These are phyloP conservation scores for Solanum medicagineum DNA, from an alignment of 257 asterid species.

Conservation along the genomic window DNA sequence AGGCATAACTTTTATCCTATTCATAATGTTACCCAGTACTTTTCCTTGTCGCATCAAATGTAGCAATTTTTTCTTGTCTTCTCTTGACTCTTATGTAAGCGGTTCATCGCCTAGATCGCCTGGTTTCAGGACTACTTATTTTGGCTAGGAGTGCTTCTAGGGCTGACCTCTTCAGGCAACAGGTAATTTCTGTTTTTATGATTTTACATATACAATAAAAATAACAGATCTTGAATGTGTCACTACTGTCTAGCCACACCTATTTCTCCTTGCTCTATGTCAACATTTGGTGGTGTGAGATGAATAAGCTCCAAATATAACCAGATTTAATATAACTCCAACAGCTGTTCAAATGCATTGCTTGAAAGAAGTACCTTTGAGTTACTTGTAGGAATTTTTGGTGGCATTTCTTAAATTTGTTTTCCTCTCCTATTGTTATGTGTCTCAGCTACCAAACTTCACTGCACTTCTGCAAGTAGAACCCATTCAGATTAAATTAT, in stretches of 20 bases:
- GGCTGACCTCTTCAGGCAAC: slow-evolving; percentile 89
- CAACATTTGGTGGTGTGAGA: not conserved
- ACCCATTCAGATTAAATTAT: not conserved
- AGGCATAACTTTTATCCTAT: not conserved
- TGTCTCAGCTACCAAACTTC: not conserved
- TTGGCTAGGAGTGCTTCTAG: slow-evolving; percentile 77
- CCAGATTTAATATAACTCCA: not conserved
- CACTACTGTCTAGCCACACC: not conserved
- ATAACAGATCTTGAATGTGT: not conserved
- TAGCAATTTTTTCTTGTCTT: not conserved
- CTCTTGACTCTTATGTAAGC: slow-evolving; percentile 61
- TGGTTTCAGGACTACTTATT: slow-evolving; percentile 97
- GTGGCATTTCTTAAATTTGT: not conserved
- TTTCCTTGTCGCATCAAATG: not conserved
- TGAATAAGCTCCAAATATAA: not conserved
- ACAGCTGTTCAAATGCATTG: not conserved
- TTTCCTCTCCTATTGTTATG: not conserved
- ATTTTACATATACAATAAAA: not conserved
- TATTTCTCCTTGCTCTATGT: not conserved
- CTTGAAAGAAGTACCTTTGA: not conserved
- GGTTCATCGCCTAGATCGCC: slow-evolving; percentile 86
- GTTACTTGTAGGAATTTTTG: not conserved
- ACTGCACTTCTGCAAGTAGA: not conserved
- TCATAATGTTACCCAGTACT: not conserved
- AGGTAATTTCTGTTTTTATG: slow-evolving; percentile 26